Conservation (phyloP, 495 filamentous ascomycete genomes). For the Talaromyces thailandensis region DNA sequence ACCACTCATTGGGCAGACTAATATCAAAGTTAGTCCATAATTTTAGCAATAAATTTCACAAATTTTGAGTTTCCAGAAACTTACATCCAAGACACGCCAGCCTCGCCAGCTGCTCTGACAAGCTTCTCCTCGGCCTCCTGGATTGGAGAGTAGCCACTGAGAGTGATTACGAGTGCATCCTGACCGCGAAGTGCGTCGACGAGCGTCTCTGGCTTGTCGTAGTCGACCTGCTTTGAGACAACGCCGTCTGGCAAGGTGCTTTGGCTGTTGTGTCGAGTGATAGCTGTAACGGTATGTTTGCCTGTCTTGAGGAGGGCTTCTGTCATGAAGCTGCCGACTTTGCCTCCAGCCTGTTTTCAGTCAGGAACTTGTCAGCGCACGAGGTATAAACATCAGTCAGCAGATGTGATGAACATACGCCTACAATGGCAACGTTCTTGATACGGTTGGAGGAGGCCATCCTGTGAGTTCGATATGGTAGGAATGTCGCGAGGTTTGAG, state of each 20-base stretch:
- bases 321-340: conserved; percentile 43
- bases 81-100: conserved; percentile 46
- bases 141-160: conserved; percentile 26
- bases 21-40: background rate
- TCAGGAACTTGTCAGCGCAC: background rate
- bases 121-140: conserved; percentile 34
- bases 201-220: conserved; percentile 33
- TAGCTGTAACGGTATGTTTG: conserved; percentile 42
- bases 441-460: conserved; percentile 8
- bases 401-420: conserved; percentile 17
- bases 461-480: background rate
- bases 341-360: conserved; percentile 35
- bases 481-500: background rate
- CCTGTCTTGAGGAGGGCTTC: conserved; percentile 37
- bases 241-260: conserved; percentile 33
- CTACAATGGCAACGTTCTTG: conserved; percentile 38
- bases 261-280: conserved; percentile 35
- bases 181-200: conserved; percentile 39
- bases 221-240: conserved; percentile 31
- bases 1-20: conserved; percentile 49
- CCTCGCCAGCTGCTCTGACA: conserved; percentile 49
- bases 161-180: conserved; percentile 50
- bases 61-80: background rate
- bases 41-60: background rate
- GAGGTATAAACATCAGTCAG: background rate